A percentile compares a stretch with the other conserved stretches of the same genome.
Evolutionary conservation across 495 filamentous ascomycete species (phyloP).

Genomic region (Podospora didyma): DNA sequence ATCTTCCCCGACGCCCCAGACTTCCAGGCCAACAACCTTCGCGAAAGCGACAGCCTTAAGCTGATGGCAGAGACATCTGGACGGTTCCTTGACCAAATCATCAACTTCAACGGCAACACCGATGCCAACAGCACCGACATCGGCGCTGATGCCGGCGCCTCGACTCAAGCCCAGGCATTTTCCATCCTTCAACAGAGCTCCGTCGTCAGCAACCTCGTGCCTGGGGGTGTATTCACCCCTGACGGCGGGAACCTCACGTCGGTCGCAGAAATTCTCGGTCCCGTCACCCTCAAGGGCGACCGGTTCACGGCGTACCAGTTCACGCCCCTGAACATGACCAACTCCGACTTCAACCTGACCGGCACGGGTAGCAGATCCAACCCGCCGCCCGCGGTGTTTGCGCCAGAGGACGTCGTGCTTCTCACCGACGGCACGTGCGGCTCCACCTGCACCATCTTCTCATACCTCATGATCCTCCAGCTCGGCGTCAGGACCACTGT

Average conservation of each 20-base stretch:
- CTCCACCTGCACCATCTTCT: constrained; percentile 58
- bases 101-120: constrained; percentile 8
- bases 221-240: constrained; percentile 18
- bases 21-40: constrained; percentile 31
- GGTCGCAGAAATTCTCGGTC: constrained; percentile 21
- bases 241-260: constrained; percentile 22
- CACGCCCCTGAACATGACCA: constrained; percentile 17
- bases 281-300: constrained; percentile 27
- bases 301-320: constrained; percentile 24
- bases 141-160: neutral
- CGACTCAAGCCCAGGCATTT: constrained; percentile 3
- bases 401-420: constrained; percentile 19
- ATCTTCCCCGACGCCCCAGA: constrained; percentile 25
- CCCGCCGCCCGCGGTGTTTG: constrained; percentile 16
- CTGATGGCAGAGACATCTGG: constrained; percentile 20
- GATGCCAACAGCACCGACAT: neutral
- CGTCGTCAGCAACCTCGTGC: constrained; percentile 21
- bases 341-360: constrained; percentile 17
- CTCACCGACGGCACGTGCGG: constrained; percentile 56
- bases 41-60: constrained; percentile 20
- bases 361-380: constrained; percentile 21
- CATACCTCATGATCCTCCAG: constrained; percentile 54
- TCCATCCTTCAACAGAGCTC: constrained; percentile 7
- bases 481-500: constrained; percentile 50
- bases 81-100: constrained; percentile 10